A percentile compares a stretch with the other conserved stretches of the same genome.
Conservation (phyloP, 192 early-diverging fungal genomes). For the Entophlyctis luteolus region DNA sequence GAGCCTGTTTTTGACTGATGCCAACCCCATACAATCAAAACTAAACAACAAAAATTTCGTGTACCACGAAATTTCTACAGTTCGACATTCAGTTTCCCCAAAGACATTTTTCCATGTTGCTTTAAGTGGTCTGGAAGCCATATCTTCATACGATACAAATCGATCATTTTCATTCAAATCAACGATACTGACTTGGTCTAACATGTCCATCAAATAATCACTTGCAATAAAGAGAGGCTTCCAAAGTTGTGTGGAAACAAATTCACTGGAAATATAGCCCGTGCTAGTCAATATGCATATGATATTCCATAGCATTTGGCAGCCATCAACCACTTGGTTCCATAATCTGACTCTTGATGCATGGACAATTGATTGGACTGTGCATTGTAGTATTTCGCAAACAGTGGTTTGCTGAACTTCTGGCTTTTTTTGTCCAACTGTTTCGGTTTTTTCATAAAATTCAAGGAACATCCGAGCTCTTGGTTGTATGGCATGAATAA, state of each 20-base stretch:
- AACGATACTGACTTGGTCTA: constrained; percentile 18
- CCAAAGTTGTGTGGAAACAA: constrained; percentile 35
- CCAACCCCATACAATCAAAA: constrained; percentile 7
- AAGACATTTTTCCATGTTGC: constrained; percentile 8
- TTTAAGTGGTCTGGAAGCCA: neutral
- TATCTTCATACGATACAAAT: no score
- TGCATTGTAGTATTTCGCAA: constrained; percentile 36
- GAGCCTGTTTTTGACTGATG: neutral
- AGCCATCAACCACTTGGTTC: constrained; percentile 27
- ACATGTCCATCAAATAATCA: constrained; percentile 33
- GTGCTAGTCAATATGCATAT: constrained; percentile 14
- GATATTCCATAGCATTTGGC: constrained; percentile 33
- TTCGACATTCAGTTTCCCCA: neutral
- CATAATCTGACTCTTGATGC: constrained; percentile 31
- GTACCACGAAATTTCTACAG: constrained; percentile 1
- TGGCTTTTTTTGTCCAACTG: neutral
- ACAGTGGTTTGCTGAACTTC: constrained; percentile 15
- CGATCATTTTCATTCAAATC: no score
- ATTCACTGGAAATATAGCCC: constrained; percentile 22
- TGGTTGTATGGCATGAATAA: no score
- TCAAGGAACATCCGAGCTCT: no score
- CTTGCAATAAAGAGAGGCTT: constrained; percentile 34
- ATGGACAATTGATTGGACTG: constrained; percentile 42
- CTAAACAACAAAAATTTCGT: neutral
- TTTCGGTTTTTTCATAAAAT: no score